Evolutionary conservation across 108 stramenopile genomes (phyloP), one percentile per base, ranked within the genome.

Genomic region (Poteriospumella lacustris): DNA sequence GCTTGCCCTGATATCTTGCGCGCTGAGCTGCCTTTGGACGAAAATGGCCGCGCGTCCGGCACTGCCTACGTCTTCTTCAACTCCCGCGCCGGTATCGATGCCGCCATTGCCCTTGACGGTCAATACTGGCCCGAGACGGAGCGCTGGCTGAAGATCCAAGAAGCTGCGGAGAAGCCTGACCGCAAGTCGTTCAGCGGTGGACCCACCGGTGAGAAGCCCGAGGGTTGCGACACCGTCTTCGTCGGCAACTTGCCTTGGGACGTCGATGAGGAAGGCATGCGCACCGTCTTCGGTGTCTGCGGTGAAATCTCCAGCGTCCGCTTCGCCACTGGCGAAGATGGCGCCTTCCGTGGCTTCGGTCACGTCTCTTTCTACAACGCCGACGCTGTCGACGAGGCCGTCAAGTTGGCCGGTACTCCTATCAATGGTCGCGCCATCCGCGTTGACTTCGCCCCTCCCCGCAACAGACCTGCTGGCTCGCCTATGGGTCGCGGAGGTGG

Each of bases 281-380:
- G 91, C 44, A 78, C 86, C 38, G 78, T 87, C 58, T 99, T 99
- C 80, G 89, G 70, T 44, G 87, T 90, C 36, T 96, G 95, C 81
- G 98, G 96, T 34, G 91, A 90, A 39, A 93, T 97, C 76, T 76
- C 82, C 9, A 72, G 81, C 39, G 85, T 97, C 58, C 91, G 98
- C 58, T 97, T 96, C 78, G 94, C 94, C 1, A 92, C 90, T 73
- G 95, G 97, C 81, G 98, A 99, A 78, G 93, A 92, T 75, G 96
- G 96, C 3, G 91, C 94, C 34, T 97, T 97, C 91, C 92, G 94
- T 82, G 98, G 98, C 68, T 95, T 92, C 78, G 96, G 94, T 9
- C 94, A 95, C 85, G 90, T 97, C 60, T 93, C 96, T 69, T 99
- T 97, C 78, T 88, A 52, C 42, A 89, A 91, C 15, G 93, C 89